A percentile compares a stretch with the other conserved stretches of the same genome.
phyloP scores from a whole-genome alignment of 805 yeast species.

The Kockiozyma suomiensis region DNA sequence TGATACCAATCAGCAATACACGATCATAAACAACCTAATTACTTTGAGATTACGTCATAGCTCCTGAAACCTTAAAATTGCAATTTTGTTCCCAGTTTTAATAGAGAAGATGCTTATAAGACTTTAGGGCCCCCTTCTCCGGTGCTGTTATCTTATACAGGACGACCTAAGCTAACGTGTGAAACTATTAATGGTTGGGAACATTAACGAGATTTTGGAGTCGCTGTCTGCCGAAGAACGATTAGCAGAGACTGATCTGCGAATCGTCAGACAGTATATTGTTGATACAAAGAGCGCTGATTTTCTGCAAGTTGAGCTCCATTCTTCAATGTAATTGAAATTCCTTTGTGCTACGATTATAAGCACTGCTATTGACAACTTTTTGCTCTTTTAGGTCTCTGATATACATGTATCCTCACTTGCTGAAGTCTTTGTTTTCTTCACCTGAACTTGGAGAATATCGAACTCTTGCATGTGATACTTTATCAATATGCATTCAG shows the following conservation, averaged over 20 bases:
- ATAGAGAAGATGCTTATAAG: too few relatives aligned
- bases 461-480: constrained; percentile 56
- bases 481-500: constrained; percentile 65
- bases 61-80: too few relatives aligned
- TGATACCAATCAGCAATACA: too few relatives aligned
- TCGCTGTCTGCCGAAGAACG: background rate
- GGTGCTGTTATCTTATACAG: too few relatives aligned
- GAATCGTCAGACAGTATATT: constrained; percentile 1
- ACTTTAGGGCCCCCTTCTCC: too few relatives aligned
- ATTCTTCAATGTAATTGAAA: background rate
- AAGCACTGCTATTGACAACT: background rate
- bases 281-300: constrained; percentile 5
- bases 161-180: too few relatives aligned
- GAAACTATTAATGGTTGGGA: background rate
- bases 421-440: constrained; percentile 42
- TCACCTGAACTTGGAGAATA: constrained; percentile 45
- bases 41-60: too few relatives aligned
- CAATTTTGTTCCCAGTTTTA: too few relatives aligned
- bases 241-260: constrained; percentile 2
- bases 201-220: background rate
- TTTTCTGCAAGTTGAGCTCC: background rate
- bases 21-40: too few relatives aligned
- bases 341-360: background rate
- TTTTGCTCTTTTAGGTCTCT: constrained; percentile 3
- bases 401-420: constrained; percentile 35